Conservation (phyloP, 2,329 filamentous ascomycete genomes). For the Apiospora aurea region DNA sequence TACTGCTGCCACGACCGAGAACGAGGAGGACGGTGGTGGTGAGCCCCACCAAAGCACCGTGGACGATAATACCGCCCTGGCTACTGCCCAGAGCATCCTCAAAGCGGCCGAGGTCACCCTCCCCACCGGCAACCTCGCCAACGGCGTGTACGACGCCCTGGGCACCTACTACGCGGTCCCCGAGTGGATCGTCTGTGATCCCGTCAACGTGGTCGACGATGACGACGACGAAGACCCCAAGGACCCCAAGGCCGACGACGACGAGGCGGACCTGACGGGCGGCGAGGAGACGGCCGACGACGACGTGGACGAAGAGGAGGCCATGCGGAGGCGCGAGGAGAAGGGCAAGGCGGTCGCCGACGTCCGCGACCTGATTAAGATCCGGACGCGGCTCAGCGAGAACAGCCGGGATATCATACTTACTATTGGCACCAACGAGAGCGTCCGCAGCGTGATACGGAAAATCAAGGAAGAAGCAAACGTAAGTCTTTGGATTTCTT, state of each 20-base stretch:
- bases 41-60: constrained; percentile 47
- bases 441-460: constrained; percentile 67
- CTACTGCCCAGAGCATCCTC: constrained; percentile 80
- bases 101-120: constrained; percentile 79
- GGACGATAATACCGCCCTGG: constrained; percentile 49
- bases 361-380: constrained; percentile 60
- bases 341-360: constrained; percentile 66
- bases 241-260: constrained; percentile 31
- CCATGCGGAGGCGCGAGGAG: constrained; percentile 55
- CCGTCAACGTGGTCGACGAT: constrained; percentile 58
- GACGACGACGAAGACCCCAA: constrained; percentile 32
- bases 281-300: constrained; percentile 38
- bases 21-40: constrained; percentile 41
- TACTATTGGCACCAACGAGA: constrained; percentile 64
- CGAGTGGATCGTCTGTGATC: constrained; percentile 73
- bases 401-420: constrained; percentile 69
- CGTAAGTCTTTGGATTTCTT: constrained; percentile 58
- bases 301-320: constrained; percentile 45
- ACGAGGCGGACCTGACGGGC: constrained; percentile 37
- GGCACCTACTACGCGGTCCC: constrained; percentile 75
- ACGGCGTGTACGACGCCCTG: constrained; percentile 75
- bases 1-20: constrained; percentile 38
- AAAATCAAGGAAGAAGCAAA: constrained; percentile 69
- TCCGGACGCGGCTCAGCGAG: constrained; percentile 72
- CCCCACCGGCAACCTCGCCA: constrained; percentile 74